Conservation (phyloP, 73 alveolate species). For the Paramecium tetraurelia region DNA sequence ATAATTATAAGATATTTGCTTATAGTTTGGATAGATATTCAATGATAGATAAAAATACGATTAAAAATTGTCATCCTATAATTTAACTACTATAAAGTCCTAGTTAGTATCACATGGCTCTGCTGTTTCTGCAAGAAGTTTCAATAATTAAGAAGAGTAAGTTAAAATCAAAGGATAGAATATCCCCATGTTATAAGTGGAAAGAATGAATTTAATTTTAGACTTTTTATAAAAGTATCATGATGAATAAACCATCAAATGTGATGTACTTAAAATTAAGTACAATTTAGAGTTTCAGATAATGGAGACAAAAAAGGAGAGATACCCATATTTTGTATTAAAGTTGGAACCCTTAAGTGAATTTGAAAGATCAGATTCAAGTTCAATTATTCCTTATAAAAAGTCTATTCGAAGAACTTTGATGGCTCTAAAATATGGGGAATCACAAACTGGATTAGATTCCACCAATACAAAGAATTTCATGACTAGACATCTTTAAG, state of each 20-base stretch:
- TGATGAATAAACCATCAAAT: neutral
- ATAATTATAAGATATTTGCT: neutral
- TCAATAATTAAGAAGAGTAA: neutral
- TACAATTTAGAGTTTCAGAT: neutral
- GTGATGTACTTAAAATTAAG: neutral
- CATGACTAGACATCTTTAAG: neutral
- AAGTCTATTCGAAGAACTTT: neutral
- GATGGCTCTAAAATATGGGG: neutral
- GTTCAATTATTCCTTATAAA: neutral
- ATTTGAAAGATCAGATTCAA: neutral
- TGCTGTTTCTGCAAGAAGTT: neutral
- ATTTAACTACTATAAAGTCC: neutral
- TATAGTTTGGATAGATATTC: neutral
- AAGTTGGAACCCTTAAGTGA: neutral
- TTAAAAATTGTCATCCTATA: neutral
- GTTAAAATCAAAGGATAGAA: neutral
- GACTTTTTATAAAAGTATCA: neutral
- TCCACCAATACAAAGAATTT: neutral
- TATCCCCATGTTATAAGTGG: neutral
- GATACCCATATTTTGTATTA: neutral
- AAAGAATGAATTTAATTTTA: neutral
- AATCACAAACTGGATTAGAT: neutral
- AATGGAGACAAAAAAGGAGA: neutral
- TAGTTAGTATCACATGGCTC: neutral
- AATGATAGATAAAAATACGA: neutral